Evolutionary conservation across 805 yeast species (phyloP).

Genomic region (Tanozyma kutaoensis): DNA sequence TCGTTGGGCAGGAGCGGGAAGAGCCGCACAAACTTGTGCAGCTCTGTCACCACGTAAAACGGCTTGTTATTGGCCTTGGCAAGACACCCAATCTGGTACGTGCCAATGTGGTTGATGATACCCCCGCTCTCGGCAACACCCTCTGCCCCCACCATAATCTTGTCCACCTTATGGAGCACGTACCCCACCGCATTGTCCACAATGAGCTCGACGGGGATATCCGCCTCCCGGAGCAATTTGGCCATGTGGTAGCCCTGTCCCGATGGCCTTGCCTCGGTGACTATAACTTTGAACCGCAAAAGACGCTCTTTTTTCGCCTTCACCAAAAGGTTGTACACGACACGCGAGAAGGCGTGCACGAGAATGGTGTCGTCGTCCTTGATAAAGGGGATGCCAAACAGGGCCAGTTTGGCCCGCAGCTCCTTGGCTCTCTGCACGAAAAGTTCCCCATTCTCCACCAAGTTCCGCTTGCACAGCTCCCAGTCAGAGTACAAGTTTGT

Average conservation of each 20-base stretch:
- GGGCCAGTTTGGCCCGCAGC: constrained; percentile 78
- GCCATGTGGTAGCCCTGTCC: constrained; percentile 68
- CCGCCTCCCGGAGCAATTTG: constrained; percentile 45
- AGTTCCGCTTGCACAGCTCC: constrained; percentile 81
- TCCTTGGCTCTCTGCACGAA: constrained; percentile 88
- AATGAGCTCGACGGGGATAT: constrained; percentile 78
- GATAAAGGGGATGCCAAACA: constrained; percentile 76
- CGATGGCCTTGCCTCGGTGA: constrained; percentile 87
- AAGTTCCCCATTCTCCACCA: constrained; percentile 87
- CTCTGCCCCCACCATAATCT: constrained; percentile 94
- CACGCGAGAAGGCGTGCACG: constrained; percentile 88
- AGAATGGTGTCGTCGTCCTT: constrained; percentile 85
- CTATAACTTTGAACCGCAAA: constrained; percentile 77
- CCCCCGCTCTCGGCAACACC: constrained; percentile 99
- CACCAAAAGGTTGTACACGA: constrained; percentile 62
- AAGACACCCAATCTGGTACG: constrained; percentile 86
- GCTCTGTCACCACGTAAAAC: constrained; percentile 84
- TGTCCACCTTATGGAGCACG: constrained; percentile 81
- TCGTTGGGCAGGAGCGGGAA: constrained; percentile 92
- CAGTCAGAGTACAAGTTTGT: constrained; percentile 82
- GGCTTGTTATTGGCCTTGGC: constrained; percentile 89
- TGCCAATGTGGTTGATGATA: constrained; percentile 87
- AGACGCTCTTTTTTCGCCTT: constrained; percentile 64
- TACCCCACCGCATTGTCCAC: constrained; percentile 93
- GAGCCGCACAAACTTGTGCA: constrained; percentile 92